These are phyloP conservation scores for Plasmodiophora brassicae DNA, from an alignment of 208 protist species.

Conservation along the genomic window DNA sequence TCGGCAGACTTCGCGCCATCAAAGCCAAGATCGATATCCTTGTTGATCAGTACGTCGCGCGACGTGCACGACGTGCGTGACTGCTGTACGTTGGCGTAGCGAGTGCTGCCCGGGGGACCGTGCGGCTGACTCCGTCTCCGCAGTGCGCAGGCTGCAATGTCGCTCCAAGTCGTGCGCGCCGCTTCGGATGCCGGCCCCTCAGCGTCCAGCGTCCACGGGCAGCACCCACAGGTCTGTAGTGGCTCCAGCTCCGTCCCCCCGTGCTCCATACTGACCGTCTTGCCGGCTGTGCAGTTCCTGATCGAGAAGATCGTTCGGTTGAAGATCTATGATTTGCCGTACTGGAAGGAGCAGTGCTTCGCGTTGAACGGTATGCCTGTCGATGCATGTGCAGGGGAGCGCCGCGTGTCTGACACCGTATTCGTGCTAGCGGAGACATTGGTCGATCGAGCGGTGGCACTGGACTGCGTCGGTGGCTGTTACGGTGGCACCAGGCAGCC, in stretches of 20 bases:
- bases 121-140: too few species aligned
- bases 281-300: not conserved
- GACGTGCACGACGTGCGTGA: too few species aligned
- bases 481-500: conserved; percentile 20
- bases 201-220: not conserved
- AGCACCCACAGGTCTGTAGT: not conserved
- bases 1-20: too few species aligned
- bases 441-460: not conserved
- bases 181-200: not conserved
- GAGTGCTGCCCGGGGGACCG: too few species aligned
- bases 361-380: not conserved
- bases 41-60: too few species aligned
- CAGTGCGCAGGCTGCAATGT: too few species aligned
- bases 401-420: too few species aligned
- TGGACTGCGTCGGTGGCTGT: not conserved
- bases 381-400: too few species aligned
- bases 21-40: too few species aligned
- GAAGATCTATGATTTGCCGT: conserved; percentile 27
- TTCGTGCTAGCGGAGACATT: not conserved
- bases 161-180: too few species aligned
- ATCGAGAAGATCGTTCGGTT: conserved; percentile 34
- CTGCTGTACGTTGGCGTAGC: too few species aligned
- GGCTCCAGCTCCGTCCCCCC: not conserved
- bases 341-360: conserved; percentile 41
- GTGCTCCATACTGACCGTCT: not conserved